These are phyloP conservation scores for Fonsecaea nubica DNA, from an alignment of 2,329 filamentous ascomycete genomes.

Conservation along the genomic window DNA sequence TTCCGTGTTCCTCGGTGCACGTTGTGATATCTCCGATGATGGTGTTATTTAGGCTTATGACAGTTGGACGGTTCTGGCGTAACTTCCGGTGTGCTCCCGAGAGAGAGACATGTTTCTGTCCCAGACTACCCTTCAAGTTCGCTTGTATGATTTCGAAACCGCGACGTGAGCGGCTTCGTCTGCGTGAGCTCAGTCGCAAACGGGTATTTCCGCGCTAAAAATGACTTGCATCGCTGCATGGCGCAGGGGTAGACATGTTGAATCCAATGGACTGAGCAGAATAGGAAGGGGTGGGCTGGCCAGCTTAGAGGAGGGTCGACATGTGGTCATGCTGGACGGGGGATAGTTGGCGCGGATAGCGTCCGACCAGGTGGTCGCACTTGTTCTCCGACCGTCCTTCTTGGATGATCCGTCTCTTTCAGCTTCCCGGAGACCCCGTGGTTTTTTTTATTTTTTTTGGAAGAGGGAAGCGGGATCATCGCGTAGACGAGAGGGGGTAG, in stretches of 20 bases:
- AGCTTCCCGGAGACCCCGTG: not conserved
- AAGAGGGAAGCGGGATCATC: not conserved
- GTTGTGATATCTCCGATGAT: not conserved
- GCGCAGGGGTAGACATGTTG: constrained; percentile 35
- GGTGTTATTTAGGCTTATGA: not conserved
- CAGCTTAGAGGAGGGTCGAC: not conserved
- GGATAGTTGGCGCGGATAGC: constrained; percentile 10
- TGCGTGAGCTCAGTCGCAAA: constrained; percentile 6
- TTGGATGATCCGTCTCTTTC: not conserved
- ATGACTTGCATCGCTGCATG: constrained; percentile 38
- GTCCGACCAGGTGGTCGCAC: constrained; percentile 6
- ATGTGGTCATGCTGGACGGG: constrained; percentile 1
- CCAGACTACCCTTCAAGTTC: constrained; percentile 22
- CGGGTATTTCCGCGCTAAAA: constrained; percentile 24
- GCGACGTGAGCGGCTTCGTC: constrained; percentile 10
- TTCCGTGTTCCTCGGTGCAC: constrained; percentile 1
- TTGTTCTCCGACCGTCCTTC: constrained; percentile 2
- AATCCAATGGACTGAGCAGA: constrained; percentile 17
- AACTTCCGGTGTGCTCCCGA: not conserved
- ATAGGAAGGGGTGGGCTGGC: constrained; percentile 11
- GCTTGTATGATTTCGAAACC: constrained; percentile 26
- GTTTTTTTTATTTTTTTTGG: constrained; percentile 4
- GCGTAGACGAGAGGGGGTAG: not conserved
- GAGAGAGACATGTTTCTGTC: constrained; percentile 27
- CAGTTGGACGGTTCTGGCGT: not conserved